These are phyloP conservation scores for Sporothrix dimorphospora DNA, from an alignment of 2,329 filamentous ascomycete genomes.

Conservation along the genomic window DNA sequence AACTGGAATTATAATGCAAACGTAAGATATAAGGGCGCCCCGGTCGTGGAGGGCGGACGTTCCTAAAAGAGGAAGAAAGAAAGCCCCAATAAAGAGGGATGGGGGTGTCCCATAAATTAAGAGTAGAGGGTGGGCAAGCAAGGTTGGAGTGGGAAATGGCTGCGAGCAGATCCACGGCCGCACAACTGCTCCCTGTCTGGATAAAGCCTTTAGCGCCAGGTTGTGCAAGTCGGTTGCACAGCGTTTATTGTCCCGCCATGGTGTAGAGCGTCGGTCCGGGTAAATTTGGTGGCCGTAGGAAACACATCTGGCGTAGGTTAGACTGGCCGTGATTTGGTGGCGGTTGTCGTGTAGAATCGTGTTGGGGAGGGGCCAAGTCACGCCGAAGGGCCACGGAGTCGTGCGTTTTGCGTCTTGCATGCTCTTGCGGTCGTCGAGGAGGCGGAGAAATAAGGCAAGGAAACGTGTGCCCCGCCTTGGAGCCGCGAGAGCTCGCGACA, in stretches of 20 bases:
- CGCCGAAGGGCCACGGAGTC: not conserved
- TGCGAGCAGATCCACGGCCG: not conserved
- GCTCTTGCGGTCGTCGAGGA: not conserved
- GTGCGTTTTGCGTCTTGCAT: not conserved
- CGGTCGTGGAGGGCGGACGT: not conserved
- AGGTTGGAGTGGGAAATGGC: not conserved
- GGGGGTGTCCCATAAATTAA: not conserved
- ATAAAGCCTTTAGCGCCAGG: not conserved
- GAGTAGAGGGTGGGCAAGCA: not conserved
- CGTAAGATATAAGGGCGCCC: not conserved
- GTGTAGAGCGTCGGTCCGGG: not conserved
- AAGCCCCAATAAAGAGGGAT: not conserved
- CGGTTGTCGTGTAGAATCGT: not conserved
- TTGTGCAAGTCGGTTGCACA: not conserved
- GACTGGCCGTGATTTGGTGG: not conserved
- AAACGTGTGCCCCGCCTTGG: too few species aligned
- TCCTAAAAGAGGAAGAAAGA: not conserved
- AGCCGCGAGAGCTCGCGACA: not conserved
- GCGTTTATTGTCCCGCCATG: not conserved
- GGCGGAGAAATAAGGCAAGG: too few species aligned
- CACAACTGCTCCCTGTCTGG: not conserved
- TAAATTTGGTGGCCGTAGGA: not conserved
- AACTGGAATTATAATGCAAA: not conserved
- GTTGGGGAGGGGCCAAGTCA: not conserved
- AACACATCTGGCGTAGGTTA: too few species aligned